These are phyloP conservation scores for Vitis hybrid DNA, from an alignment of 177 flowering plant species.

Conservation along the genomic window DNA sequence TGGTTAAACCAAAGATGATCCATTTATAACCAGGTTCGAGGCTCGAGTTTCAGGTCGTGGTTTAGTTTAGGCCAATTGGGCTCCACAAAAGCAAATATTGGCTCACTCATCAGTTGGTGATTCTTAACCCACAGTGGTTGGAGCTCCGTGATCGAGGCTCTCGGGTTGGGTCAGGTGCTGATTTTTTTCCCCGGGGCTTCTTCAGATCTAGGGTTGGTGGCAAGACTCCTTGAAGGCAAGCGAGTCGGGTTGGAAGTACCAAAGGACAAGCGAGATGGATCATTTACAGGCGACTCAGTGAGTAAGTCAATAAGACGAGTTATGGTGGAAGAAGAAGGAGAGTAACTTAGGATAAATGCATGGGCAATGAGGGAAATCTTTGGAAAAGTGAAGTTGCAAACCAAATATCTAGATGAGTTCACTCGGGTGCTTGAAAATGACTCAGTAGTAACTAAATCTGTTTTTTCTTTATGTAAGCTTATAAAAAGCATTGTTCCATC, in stretches of 20 bases:
- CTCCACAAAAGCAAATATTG: constrained; percentile 26
- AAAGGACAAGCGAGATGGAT: constrained; percentile 24
- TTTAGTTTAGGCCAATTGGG: constrained; percentile 24
- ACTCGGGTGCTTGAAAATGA: background rate
- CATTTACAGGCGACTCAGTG: constrained; percentile 18
- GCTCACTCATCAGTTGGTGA: constrained; percentile 26
- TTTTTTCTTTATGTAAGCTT: too few relatives aligned
- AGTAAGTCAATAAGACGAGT: constrained; percentile 19
- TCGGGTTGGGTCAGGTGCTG: constrained; percentile 16
- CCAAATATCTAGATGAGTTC: constrained; percentile 3
- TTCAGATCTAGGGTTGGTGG: constrained; percentile 20
- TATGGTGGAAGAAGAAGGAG: constrained; percentile 22
- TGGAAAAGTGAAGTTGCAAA: constrained; percentile 6
- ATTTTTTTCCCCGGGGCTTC: constrained; percentile 17
- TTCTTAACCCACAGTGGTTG: constrained; percentile 26
- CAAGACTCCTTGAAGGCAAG: constrained; percentile 17
- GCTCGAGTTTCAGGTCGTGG: constrained; percentile 18
- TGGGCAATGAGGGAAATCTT: constrained; percentile 11
- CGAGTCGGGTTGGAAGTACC: constrained; percentile 20
- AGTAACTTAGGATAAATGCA: constrained; percentile 9
- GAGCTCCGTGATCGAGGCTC: constrained; percentile 26
- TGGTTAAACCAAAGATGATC: constrained; percentile 8
- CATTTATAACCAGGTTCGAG: constrained; percentile 13
- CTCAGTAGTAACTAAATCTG: background rate
- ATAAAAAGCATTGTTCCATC: too few relatives aligned